Evolutionary conservation across 345 rosid genomes (phyloP).

Genomic region (Dipteronia sinensis): DNA sequence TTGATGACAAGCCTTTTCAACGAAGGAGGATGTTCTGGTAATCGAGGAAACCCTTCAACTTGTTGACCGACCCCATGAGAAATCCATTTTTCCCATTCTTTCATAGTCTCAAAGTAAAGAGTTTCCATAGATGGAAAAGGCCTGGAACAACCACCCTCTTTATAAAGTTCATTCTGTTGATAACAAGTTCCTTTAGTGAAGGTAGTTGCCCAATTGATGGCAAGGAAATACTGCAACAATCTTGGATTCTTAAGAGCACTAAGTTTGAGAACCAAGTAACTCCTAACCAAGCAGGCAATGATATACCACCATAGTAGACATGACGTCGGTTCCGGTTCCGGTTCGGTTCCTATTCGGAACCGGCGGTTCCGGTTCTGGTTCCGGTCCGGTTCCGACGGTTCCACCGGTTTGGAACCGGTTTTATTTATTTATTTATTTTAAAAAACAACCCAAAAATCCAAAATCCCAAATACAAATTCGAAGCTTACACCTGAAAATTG

Average conservation of each 20-base stretch:
- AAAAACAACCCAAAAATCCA: too few species aligned
- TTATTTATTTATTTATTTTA: too few species aligned
- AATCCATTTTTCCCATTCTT: conserved; percentile 37
- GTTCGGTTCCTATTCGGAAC: too few species aligned
- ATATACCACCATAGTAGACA: conserved; percentile 37
- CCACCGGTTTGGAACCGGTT: too few species aligned
- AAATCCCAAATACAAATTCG: too few species aligned
- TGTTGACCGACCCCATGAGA: conserved; percentile 2
- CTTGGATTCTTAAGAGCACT: conserved; percentile 21
- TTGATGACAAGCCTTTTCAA: conserved; percentile 12
- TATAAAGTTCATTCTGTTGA: neutral
- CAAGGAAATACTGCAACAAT: conserved; percentile 27
- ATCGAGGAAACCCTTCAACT: conserved; percentile 26
- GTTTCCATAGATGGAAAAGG: conserved; percentile 20
- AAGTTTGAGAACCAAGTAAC: conserved; percentile 29
- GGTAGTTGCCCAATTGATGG: conserved; percentile 13
- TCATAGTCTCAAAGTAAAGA: conserved; percentile 25
- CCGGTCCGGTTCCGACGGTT: too few species aligned
- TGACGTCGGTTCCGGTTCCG: too few species aligned
- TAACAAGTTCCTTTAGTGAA: conserved; percentile 2
- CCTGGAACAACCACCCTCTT: neutral
- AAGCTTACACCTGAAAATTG: too few species aligned
- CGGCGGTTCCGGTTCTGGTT: too few species aligned
- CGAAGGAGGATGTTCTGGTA: conserved; percentile 30
- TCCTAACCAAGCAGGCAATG: conserved; percentile 44